Base-by-base conservation (phyloP, 805 yeast genomes). In the Cyberlindnera amylophila region DNA sequence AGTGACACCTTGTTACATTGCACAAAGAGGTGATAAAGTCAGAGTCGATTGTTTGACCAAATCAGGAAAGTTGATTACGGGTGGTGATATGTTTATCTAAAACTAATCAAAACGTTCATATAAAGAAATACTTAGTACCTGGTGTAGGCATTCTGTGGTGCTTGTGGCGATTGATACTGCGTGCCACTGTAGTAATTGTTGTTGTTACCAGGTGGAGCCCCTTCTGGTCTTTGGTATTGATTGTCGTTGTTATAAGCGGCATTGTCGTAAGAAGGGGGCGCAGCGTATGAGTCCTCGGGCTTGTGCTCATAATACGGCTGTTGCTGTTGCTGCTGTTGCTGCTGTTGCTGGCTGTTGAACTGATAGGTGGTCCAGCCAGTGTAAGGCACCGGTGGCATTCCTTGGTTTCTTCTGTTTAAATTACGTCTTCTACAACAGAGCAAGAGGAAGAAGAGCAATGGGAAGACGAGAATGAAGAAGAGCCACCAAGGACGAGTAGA, bases 311-410 rank as follows among this genome's bases (percentile, higher is more conserved):
- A 36, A 39, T 41, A 36, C 12, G 41, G 39, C 32, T n/a, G n/a
- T n/a, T n/a, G n/a, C n/a, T n/a, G n/a, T n/a, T 38, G 44, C 29
- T 40, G 42, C 11, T 45, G 39, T 14, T 34, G 40, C 31, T 45
- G 47, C 21, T 37, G 34, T 18, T 45, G 38, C 26, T 45, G 46
- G 15, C 34, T 36, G 21, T 38, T 27, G 18, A 33, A 21, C 26
- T 40, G 45, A 16, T 43, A 50, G 1, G 55, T 44, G 3, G 58
- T 53, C 54, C 55, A 53, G 7, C 56, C 54, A 0, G 58, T 53
- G 34, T 50, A 50, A 14, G 55, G 53, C 12, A 53, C 31, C 4
- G 53, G 49, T 11, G 32, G 45, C 26, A 32, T 18, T 1, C 56
- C 58, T n/a, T 46, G 50, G 7, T 28, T 39, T 42, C 45, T 44